These are phyloP conservation scores for Sclerospora graminicola DNA, from an alignment of 352 stramenopile genomes.

Conservation along the genomic window DNA sequence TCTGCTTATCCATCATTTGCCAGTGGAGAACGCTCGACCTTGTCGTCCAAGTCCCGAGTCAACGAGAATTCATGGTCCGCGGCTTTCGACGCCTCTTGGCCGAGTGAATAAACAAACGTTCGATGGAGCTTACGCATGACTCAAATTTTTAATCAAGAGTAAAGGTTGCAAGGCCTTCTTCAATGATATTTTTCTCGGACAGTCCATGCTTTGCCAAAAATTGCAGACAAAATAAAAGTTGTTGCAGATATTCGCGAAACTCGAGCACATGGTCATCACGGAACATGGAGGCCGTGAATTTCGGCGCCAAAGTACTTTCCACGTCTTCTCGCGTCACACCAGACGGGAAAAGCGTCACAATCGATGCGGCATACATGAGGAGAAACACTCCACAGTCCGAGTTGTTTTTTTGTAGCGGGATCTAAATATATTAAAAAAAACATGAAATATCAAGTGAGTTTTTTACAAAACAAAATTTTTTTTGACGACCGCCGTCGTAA, in stretches of 20 bases:
- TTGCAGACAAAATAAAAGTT: slow-evolving; percentile 62
- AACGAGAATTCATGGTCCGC: slow-evolving; percentile 48
- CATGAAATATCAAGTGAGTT: too few relatives aligned
- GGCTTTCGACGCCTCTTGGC: slow-evolving; percentile 27
- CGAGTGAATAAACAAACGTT: neutral
- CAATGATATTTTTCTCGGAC: slow-evolving; percentile 31
- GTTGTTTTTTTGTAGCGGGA: slow-evolving; percentile 89
- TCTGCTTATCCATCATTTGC: slow-evolving; percentile 56
- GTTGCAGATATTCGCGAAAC: slow-evolving; percentile 72
- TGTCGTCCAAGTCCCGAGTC: slow-evolving; percentile 28
- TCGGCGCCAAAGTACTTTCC: slow-evolving; percentile 28
- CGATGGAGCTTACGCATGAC: slow-evolving; percentile 10
- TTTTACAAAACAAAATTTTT: neutral
- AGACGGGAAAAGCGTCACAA: slow-evolving; percentile 46
- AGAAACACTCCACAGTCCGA: slow-evolving; percentile 89
- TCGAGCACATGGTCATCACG: slow-evolving; percentile 50
- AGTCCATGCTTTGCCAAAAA: slow-evolving; percentile 42
- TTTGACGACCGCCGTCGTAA: neutral
- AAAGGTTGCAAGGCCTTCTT: slow-evolving; percentile 51
- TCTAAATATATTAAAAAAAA: too few relatives aligned
- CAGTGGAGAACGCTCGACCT: slow-evolving; percentile 54
- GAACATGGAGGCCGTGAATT: slow-evolving; percentile 54
- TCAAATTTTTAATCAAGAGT: slow-evolving; percentile 27
- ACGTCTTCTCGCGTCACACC: slow-evolving; percentile 48
- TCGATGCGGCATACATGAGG: slow-evolving; percentile 66